Conservation (phyloP, 306 rosid species). For the Lathyrus sativus region DNA sequence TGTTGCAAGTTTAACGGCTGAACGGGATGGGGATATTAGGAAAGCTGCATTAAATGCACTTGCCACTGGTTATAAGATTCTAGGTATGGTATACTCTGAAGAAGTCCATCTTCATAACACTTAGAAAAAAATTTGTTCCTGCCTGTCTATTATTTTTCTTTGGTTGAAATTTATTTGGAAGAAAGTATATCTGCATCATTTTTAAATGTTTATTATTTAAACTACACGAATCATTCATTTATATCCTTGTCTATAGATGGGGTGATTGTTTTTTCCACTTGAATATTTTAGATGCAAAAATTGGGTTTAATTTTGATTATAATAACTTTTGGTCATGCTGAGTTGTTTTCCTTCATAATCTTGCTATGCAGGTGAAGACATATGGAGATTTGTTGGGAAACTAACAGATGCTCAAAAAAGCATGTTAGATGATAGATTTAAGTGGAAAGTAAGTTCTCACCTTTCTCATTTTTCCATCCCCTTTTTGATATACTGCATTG, state of each 20-base stretch:
- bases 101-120: background rate
- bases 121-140: background rate
- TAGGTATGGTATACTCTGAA: slow-evolving; percentile 61
- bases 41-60: slow-evolving; percentile 95
- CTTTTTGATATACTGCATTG: slow-evolving; percentile 21
- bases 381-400: slow-evolving; percentile 96
- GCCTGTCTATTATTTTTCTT: background rate
- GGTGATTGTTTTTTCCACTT: slow-evolving; percentile 3
- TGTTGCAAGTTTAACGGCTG: slow-evolving; percentile 96
- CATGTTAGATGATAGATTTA: slow-evolving; percentile 96
- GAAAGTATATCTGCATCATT: background rate
- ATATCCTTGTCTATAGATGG: slow-evolving; percentile 22
- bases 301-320: slow-evolving; percentile 13
- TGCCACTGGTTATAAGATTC: slow-evolving; percentile 96
- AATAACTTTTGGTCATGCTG: slow-evolving; percentile 20
- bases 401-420: slow-evolving; percentile 97
- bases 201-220: background rate
- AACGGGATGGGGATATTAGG: slow-evolving; percentile 93
- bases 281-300: background rate
- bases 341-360: slow-evolving; percentile 7
- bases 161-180: background rate
- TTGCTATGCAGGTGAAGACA: slow-evolving; percentile 77
- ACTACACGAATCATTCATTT: background rate
- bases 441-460: slow-evolving; percentile 79
- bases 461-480: slow-evolving; percentile 3